phyloP scores from a whole-genome alignment of 192 early-diverging fungal genomes.

The Coemansia erecta region DNA sequence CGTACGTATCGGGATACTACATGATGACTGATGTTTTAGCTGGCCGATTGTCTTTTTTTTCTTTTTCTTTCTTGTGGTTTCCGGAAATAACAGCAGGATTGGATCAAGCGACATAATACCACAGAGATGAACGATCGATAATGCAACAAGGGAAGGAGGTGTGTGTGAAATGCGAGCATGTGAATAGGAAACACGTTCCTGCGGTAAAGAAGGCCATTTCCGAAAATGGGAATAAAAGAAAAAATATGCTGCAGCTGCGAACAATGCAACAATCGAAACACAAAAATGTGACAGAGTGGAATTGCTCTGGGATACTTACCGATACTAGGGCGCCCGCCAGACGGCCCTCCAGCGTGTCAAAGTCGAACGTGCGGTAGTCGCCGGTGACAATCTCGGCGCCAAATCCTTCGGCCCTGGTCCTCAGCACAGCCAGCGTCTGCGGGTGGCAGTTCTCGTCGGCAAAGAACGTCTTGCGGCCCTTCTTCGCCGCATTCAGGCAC shows the following conservation, averaged over 20 bases:
- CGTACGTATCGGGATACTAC: slow-evolving; percentile 94
- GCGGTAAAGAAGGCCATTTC: no score
- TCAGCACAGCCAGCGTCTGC: slow-evolving; percentile 91
- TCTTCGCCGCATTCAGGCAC: slow-evolving; percentile 69
- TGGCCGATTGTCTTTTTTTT: neutral
- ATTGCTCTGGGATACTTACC: slow-evolving; percentile 54
- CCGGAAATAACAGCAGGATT: no score
- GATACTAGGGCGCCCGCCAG: slow-evolving; percentile 84
- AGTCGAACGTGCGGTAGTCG: slow-evolving; percentile 77
- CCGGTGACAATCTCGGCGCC: slow-evolving; percentile 88
- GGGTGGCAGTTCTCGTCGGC: slow-evolving; percentile 92
- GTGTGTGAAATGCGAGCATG: no score
- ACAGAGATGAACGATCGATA: no score
- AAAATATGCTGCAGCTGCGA: neutral
- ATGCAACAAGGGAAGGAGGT: no score
- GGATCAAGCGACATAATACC: no score
- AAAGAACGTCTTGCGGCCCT: slow-evolving; percentile 86
- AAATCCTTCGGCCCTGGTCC: slow-evolving; percentile 93
- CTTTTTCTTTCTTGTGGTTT: no score
- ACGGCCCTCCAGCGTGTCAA: slow-evolving; percentile 69
- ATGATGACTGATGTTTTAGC: neutral
- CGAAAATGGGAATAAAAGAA: neutral
- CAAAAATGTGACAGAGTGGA: neutral
- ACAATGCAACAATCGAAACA: neutral
- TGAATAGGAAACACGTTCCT: no score